phyloP scores from a whole-genome alignment of 306 rosid species.

The Cyclanthera cordifolia region DNA sequence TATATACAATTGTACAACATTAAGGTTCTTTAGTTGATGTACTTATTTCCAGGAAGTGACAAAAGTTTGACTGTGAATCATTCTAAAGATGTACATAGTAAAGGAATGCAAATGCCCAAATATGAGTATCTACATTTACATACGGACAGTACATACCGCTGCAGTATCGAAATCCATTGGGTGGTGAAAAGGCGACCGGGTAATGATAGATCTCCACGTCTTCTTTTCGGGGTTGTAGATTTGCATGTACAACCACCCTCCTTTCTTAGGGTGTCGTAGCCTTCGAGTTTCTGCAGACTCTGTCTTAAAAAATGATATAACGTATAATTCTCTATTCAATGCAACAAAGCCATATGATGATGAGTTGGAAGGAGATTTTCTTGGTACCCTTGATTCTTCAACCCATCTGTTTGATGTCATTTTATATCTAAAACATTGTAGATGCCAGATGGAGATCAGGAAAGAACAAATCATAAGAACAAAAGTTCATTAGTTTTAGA shows the following conservation, averaged over 20 bases:
- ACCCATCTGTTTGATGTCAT: constrained; percentile 59
- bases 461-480: neutral
- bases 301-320: constrained; percentile 33
- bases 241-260: constrained; percentile 50
- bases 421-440: constrained; percentile 44
- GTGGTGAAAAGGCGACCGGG: constrained; percentile 51
- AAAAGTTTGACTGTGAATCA: neutral
- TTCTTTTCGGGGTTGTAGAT: constrained; percentile 65
- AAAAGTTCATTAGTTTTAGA: neutral
- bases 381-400: constrained; percentile 55
- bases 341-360: constrained; percentile 48
- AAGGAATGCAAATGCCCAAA: neutral
- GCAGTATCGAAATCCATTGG: constrained; percentile 42
- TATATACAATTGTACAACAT: constrained; percentile 5
- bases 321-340: constrained; percentile 49
- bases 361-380: constrained; percentile 30
- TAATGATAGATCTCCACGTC: constrained; percentile 52
- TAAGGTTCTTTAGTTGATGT: neutral
- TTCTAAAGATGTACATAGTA: constrained; percentile 10
- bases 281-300: constrained; percentile 32
- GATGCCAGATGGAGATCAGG: constrained; percentile 3
- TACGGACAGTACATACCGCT: constrained; percentile 48
- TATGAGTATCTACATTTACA: constrained; percentile 26
- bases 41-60: neutral
- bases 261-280: constrained; percentile 40